Evolutionary conservation across 78 protist species (phyloP), one percentile per base, ranked within the genome.

Genomic region (Cyanophora paradoxa): DNA sequence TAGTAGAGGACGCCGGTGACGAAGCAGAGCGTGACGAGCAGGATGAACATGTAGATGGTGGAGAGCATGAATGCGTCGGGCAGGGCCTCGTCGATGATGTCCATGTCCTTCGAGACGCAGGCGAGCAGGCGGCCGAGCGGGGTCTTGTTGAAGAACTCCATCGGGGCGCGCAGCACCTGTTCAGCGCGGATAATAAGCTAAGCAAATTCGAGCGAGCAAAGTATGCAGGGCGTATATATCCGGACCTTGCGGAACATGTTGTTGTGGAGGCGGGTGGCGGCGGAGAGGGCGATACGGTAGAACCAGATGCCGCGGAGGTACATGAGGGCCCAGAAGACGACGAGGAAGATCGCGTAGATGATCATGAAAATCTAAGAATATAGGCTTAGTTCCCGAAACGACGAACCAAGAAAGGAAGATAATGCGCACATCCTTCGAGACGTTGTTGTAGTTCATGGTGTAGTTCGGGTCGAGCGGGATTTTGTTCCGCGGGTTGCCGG

Each of bases 101-200:
- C 77, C 26, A 41, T 37, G 54, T 83, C 88, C 34, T 81, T 70
- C 10, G 82, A 57, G 58, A 79, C 72, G n/a, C 77, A 0, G 59
- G 20, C 48, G 54, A 80, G 31, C 14, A 83, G 24, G 19, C 61
- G 31, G 24, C 88, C 88, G 20, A 69, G 62, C 11, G 88, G 80
- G 7, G 75, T 83, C 33, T 46, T 31, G 74, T 75, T 71, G 63
- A 83, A 83, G 48, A 37, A 83, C 10, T 22, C 22, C 65, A 72
- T 72, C 28, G 84, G 83, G n/a, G 84, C 75, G 52, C 41, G 76
- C 26, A 42, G 42, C 19, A 42, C 56, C 28, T 42, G 22, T n/a
- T n/a, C 48, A 8, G 2, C 19, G 28, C 13, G 54, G 28, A 42
- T 6, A 42, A 10, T 13, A 10, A 42, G 22, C 6, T 6, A 42